Percentiles rank a stretch among this genome's conserved stretches.
Conservation (phyloP, 352 stramenopile species). For the Peronospora destructor region DNA sequence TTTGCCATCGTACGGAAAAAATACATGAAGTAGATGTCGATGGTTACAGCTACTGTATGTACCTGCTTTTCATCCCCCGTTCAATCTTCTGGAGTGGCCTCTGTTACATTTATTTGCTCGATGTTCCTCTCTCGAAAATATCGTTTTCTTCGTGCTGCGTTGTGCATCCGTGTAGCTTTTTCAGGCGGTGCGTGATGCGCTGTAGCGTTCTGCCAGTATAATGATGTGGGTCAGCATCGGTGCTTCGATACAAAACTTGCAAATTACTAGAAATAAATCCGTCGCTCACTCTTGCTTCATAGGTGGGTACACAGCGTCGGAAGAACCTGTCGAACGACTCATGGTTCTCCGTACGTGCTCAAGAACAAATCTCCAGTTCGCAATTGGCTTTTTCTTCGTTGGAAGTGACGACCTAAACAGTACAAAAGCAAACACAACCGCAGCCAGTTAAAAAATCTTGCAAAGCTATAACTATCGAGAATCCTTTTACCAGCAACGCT, state of each 20-base stretch:
- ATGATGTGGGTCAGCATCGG: conserved; percentile 2
- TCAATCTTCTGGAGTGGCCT: conserved; percentile 4
- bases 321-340: conserved; percentile 1
- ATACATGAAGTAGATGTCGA: conserved; percentile 13
- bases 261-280: background rate
- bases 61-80: conserved; percentile 1
- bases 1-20: conserved; percentile 14
- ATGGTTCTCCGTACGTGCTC: conserved; percentile 37
- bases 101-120: background rate
- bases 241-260: background rate
- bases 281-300: conserved; percentile 34
- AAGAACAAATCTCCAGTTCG: conserved; percentile 68
- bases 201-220: conserved; percentile 39
- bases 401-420: conserved; percentile 44
- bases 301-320: conserved; percentile 20
- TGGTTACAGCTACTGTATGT: conserved; percentile 7
- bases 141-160: conserved; percentile 46
- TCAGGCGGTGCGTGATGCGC: conserved; percentile 55
- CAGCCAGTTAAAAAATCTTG: conserved; percentile 2
- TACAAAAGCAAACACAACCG: conserved; percentile 1
- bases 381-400: conserved; percentile 45
- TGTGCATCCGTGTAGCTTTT: conserved; percentile 41
- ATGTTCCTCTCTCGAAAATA: conserved; percentile 21
- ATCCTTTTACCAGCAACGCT: conserved; percentile 36
- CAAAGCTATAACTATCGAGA: background rate